Evolutionary conservation across 768 basidiomycete genomes (phyloP).

Genomic region (Amanita exitialis): DNA sequence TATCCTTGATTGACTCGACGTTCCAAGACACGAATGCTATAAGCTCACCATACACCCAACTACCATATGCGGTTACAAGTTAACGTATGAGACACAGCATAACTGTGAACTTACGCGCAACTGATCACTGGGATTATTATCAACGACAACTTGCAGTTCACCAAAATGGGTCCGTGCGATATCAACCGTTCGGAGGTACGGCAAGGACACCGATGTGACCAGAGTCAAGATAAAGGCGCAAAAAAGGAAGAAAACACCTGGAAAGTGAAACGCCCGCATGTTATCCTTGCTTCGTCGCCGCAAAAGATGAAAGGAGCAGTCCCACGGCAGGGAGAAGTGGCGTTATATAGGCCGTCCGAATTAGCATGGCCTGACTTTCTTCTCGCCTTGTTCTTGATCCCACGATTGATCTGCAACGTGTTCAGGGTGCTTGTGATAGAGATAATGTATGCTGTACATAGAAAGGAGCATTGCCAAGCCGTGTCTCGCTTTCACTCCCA

Average conservation of each 20-base stretch:
- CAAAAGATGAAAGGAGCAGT: neutral
- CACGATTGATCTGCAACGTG: neutral
- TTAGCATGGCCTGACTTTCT: neutral
- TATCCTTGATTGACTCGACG: neutral
- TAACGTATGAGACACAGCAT: neutral
- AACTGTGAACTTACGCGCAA: constrained; percentile 38
- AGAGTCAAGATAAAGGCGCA: constrained; percentile 57
- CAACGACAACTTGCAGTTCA: constrained; percentile 12
- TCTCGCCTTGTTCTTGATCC: too few relatives aligned
- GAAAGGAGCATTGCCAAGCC: neutral
- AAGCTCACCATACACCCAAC: constrained; percentile 63
- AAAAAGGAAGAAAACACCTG: constrained; percentile 43
- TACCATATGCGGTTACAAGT: constrained; percentile 15
- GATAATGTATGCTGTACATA: neutral
- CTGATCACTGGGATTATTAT: constrained; percentile 25
- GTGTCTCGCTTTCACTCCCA: neutral
- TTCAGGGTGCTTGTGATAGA: neutral
- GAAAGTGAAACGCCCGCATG: constrained; percentile 45
- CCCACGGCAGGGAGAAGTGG: neutral
- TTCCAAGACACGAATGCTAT: neutral
- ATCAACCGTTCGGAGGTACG: constrained; percentile 58
- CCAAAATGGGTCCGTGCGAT: constrained; percentile 48
- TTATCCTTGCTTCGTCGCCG: neutral
- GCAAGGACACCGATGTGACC: constrained; percentile 63
- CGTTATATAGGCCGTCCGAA: neutral